Evolutionary conservation across 1,284 basidiomycete genomes (phyloP).

Genomic region (Apiotrichum akiyoshidainum): DNA sequence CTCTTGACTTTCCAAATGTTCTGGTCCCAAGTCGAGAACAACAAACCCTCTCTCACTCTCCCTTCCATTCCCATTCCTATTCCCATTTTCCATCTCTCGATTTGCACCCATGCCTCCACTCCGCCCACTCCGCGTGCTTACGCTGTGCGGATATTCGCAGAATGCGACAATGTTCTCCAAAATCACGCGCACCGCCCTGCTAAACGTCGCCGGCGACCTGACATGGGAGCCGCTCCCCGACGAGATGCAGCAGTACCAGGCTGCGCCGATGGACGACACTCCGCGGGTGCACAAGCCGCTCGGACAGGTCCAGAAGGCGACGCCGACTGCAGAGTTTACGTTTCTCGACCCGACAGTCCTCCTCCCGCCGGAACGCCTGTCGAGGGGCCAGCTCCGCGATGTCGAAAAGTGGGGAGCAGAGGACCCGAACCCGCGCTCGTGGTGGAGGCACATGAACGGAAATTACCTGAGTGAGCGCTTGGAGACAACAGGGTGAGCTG

Average conservation of each 20-base stretch:
- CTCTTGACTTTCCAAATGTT: no score
- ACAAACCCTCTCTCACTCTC: no score
- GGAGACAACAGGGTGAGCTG: neutral
- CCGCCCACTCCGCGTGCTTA: conserved; percentile 12
- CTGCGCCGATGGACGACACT: no score
- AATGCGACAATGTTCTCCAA: conserved; percentile 74
- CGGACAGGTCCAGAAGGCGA: neutral
- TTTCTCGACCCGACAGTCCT: conserved; percentile 69
- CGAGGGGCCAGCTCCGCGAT: neutral
- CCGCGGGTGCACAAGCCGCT: neutral
- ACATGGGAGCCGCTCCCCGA: neutral
- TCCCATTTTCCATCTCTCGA: no score
- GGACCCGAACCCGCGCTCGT: neutral
- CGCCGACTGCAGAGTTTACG: conserved; percentile 55
- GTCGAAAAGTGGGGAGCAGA: neutral
- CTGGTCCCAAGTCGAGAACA: no score
- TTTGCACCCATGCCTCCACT: no score
- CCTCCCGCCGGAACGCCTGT: conserved; percentile 42
- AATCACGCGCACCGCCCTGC: conserved; percentile 56
- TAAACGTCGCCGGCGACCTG: neutral
- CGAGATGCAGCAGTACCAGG: neutral
- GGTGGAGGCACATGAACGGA: neutral
- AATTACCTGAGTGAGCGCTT: neutral
- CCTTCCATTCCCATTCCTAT: no score
- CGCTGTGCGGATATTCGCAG: conserved; percentile 67